Percentiles rank a stretch among this genome's conserved stretches.
Conservation (phyloP, 306 rosid species). For the Chamaecrista fasciculata region DNA sequence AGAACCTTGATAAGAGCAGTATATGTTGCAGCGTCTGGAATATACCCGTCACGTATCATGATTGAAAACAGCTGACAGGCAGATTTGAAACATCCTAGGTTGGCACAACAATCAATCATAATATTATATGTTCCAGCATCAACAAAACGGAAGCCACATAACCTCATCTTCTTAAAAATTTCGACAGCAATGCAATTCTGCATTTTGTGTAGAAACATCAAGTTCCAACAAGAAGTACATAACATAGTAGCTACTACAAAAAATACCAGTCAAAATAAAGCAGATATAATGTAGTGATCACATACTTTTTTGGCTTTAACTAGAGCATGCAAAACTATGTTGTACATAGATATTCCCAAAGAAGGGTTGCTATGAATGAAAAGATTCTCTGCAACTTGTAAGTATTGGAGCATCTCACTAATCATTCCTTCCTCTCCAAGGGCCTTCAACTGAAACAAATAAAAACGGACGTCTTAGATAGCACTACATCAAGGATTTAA, state of each 20-base stretch:
- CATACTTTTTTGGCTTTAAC: slow-evolving; percentile 70
- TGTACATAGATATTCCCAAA: slow-evolving; percentile 54
- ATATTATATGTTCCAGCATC: slow-evolving; percentile 61
- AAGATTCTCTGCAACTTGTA: slow-evolving; percentile 66
- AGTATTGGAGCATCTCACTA: slow-evolving; percentile 59
- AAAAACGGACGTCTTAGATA: too few species aligned
- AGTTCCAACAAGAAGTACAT: slow-evolving; percentile 20
- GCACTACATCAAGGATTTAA: slow-evolving; percentile 2
- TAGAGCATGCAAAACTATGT: slow-evolving; percentile 59
- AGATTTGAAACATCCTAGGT: slow-evolving; percentile 57
- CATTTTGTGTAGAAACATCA: slow-evolving; percentile 41
- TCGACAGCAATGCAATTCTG: slow-evolving; percentile 63
- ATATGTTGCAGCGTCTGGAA: slow-evolving; percentile 50
- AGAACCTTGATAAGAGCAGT: slow-evolving; percentile 67
- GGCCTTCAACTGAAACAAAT: slow-evolving; percentile 59
- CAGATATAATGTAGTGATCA: slow-evolving; percentile 28
- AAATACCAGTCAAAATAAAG: slow-evolving; percentile 28
- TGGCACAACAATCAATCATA: slow-evolving; percentile 71
- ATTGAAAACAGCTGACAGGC: slow-evolving; percentile 59
- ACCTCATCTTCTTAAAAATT: slow-evolving; percentile 69
- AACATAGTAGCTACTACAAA: slow-evolving; percentile 22
- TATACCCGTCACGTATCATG: slow-evolving; percentile 78
- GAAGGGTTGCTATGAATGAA: slow-evolving; percentile 45
- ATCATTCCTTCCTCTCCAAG: slow-evolving; percentile 85
- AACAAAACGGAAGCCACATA: slow-evolving; percentile 50